Conservation (phyloP, 805 yeast genomes). For the Yamadazyma kitorensis region DNA sequence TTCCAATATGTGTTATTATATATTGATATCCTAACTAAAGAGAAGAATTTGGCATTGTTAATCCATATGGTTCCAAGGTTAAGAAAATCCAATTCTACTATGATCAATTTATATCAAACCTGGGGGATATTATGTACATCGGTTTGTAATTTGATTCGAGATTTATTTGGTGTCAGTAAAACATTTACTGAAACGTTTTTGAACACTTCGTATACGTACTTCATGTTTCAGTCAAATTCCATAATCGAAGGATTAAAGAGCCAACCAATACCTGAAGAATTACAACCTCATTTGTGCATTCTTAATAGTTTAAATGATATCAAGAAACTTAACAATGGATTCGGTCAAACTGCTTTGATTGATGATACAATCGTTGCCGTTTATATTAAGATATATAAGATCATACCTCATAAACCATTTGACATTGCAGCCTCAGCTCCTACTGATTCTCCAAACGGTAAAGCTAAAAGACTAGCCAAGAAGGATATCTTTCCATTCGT, state of each 20-base stretch:
- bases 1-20: slow-evolving; percentile 65
- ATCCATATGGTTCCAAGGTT: slow-evolving; percentile 65
- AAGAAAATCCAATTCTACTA: slow-evolving; percentile 74
- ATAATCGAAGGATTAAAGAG: slow-evolving; percentile 23
- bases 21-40: slow-evolving; percentile 50
- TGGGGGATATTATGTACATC: slow-evolving; percentile 64
- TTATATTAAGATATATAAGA: slow-evolving; percentile 48
- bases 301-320: slow-evolving; percentile 53
- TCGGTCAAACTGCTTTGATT: slow-evolving; percentile 70
- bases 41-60: slow-evolving; percentile 58
- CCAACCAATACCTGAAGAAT: slow-evolving; percentile 34
- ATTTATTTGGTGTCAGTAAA: slow-evolving; percentile 39
- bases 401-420: slow-evolving; percentile 5
- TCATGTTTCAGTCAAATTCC: slow-evolving; percentile 36
- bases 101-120: slow-evolving; percentile 59
- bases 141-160: slow-evolving; percentile 51
- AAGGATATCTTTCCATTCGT: slow-evolving; percentile 41
- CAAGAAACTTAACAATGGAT: slow-evolving; percentile 73
- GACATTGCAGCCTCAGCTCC: not conserved
- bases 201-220: slow-evolving; percentile 43
- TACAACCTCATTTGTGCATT: slow-evolving; percentile 37
- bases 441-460: slow-evolving; percentile 29
- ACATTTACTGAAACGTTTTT: slow-evolving; percentile 53
- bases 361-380: slow-evolving; percentile 71
- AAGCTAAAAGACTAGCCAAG: slow-evolving; percentile 37